These are phyloP conservation scores for Leucocoprinus sp. DNA, from an alignment of 768 basidiomycete species.

Conservation along the genomic window DNA sequence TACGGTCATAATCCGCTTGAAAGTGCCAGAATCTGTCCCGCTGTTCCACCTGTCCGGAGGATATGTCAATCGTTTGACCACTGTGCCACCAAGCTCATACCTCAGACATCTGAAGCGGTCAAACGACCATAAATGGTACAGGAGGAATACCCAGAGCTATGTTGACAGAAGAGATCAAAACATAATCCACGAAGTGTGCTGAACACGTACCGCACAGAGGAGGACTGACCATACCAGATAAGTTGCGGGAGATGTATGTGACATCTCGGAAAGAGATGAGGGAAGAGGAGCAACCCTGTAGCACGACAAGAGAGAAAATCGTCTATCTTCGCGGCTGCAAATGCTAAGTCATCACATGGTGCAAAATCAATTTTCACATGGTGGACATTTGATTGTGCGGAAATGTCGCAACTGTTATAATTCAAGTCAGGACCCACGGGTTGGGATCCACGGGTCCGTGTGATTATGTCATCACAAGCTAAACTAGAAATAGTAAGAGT, in stretches of 20 bases:
- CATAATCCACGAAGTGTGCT: too few species aligned
- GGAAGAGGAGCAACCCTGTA: background rate
- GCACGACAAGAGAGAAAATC: background rate
- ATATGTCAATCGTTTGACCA: background rate
- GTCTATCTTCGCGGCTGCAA: too few species aligned
- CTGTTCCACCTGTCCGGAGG: conserved; percentile 52
- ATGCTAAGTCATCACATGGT: too few species aligned
- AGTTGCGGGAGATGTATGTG: conserved; percentile 7
- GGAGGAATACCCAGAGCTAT: conserved; percentile 53
- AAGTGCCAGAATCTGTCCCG: conserved; percentile 59
- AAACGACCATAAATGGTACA: conserved; percentile 75
- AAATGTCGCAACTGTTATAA: too few species aligned
- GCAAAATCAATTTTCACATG: too few species aligned
- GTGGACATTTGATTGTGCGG: too few species aligned
- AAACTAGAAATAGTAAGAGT: too few species aligned
- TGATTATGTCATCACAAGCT: too few species aligned
- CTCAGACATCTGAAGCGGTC: conserved; percentile 69
- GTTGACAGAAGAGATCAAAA: background rate
- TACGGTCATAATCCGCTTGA: conserved; percentile 84
- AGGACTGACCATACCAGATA: conserved; percentile 20
- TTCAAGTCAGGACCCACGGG: too few species aligned
- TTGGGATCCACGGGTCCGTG: too few species aligned
- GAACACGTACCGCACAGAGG: conserved; percentile 36
- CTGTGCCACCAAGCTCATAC: conserved; percentile 26
- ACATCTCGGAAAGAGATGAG: conserved; percentile 1